Evolutionary conservation across 78 protist species (phyloP).

Genomic region (Cavenderia fasciculata): DNA sequence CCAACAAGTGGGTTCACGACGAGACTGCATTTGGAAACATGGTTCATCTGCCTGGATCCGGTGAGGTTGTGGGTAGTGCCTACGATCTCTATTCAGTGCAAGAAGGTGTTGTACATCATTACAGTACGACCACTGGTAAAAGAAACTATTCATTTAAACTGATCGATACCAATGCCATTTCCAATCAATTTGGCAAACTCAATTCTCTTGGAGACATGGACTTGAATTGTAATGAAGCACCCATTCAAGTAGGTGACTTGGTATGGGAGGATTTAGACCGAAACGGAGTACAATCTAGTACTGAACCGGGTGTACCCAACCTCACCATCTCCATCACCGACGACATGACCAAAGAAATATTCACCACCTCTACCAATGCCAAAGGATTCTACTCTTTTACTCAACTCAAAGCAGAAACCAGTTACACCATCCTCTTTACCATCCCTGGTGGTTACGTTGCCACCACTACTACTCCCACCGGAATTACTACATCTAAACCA

Average conservation of each 20-base stretch:
- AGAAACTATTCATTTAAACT: background rate
- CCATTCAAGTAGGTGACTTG: constrained; percentile 24
- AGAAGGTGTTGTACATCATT: constrained; percentile 12
- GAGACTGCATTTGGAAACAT: constrained; percentile 30
- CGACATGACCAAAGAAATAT: background rate
- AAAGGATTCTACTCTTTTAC: background rate
- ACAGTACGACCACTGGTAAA: background rate
- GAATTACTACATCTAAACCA: background rate
- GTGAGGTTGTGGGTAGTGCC: constrained; percentile 15
- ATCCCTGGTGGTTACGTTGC: background rate
- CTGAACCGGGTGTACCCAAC: constrained; percentile 9
- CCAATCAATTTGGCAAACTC: constrained; percentile 7
- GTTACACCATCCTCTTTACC: background rate
- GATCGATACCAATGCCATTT: background rate
- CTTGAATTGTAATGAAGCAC: constrained; percentile 7
- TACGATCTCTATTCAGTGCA: constrained; percentile 24
- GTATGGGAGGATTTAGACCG: constrained; percentile 25
- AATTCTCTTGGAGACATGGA: constrained; percentile 53
- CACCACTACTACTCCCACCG: background rate
- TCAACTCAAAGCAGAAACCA: background rate
- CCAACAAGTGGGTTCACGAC: constrained; percentile 39
- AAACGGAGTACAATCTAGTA: constrained; percentile 18
- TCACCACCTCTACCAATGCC: background rate
- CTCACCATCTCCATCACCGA: background rate
- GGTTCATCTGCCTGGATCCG: constrained; percentile 21